Conservation (phyloP, 31 red algal genomes). For the Porphyra umbilicalis region DNA sequence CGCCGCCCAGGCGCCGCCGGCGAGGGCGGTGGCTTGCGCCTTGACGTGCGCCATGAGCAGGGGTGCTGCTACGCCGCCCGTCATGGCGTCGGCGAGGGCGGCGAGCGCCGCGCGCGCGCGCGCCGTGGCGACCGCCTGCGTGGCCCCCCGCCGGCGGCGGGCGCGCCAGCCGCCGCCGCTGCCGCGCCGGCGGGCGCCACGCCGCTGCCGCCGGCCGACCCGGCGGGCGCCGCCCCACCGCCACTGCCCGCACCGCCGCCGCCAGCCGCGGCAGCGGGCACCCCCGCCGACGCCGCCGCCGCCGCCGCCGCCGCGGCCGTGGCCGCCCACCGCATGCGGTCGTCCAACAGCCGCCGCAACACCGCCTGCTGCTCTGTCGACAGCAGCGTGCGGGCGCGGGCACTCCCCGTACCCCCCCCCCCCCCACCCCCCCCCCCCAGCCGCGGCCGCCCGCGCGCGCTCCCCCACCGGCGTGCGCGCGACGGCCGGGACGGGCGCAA, state of each 20-base stretch:
- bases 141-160: slow-evolving; percentile 18
- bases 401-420: too few relatives aligned
- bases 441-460: slow-evolving; percentile 2
- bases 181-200: slow-evolving; percentile 26
- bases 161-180: slow-evolving; percentile 19
- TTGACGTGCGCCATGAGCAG: slow-evolving; percentile 43
- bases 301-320: slow-evolving; percentile 24
- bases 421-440: background rate
- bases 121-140: background rate
- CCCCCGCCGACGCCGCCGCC: background rate
- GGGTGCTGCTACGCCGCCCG: slow-evolving; percentile 48
- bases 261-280: too few relatives aligned
- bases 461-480: slow-evolving; percentile 14
- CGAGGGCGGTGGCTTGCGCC: slow-evolving; percentile 33
- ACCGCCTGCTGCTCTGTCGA: slow-evolving; percentile 16
- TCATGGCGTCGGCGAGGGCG: slow-evolving; percentile 67
- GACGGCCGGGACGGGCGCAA: slow-evolving; percentile 10
- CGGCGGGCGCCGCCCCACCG: background rate
- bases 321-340: slow-evolving; percentile 44
- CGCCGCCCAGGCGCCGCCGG: slow-evolving; percentile 10
- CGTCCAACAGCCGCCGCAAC: slow-evolving; percentile 40
- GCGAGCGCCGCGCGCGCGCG: slow-evolving; percentile 32
- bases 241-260: too few relatives aligned
- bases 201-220: slow-evolving; percentile 10
- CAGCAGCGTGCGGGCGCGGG: background rate